These are phyloP conservation scores for Candida glucosophila DNA, from an alignment of 1,139 yeast genomes.

Conservation along the genomic window DNA sequence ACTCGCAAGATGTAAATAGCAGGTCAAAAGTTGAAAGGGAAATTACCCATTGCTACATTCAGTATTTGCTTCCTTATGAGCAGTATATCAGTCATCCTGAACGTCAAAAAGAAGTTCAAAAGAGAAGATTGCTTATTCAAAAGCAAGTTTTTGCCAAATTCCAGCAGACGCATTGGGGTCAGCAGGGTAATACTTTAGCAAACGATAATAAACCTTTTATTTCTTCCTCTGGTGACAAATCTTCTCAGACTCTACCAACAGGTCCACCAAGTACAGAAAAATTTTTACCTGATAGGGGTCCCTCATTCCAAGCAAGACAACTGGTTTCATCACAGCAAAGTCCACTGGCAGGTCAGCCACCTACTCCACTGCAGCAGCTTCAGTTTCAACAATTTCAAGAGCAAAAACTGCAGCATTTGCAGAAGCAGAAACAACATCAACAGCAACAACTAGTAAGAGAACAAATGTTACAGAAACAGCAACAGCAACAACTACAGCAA, in stretches of 20 bases:
- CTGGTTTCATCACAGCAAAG: constrained; percentile 8
- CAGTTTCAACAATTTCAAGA: constrained; percentile 8
- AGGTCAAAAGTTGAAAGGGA: constrained; percentile 39
- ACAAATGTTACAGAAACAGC: constrained; percentile 4
- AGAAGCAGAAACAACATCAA: constrained; percentile 7
- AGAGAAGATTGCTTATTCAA: constrained; percentile 40
- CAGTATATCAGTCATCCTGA: constrained; percentile 58
- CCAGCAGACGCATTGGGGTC: too few species aligned
- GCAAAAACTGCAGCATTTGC: constrained; percentile 9
- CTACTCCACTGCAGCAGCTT: constrained; percentile 5
- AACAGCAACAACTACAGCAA: constrained; percentile 2
- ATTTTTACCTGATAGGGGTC: too few species aligned
- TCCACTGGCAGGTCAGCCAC: constrained; percentile 5
- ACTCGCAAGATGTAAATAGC: constrained; percentile 16
- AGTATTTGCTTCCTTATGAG: constrained; percentile 63
- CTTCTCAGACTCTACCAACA: too few species aligned
- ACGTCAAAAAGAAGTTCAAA: constrained; percentile 54
- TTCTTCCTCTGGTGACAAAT: too few species aligned
- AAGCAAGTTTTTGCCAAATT: constrained; percentile 37
- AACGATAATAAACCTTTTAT: too few species aligned
- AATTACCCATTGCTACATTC: constrained; percentile 52
- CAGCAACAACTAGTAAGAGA: constrained; percentile 5
- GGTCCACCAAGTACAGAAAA: too few species aligned
- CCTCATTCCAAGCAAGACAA: constrained; percentile 24
- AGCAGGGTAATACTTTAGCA: too few species aligned